Evolutionary conservation across 176 grass and related monocot species (phyloP), one percentile per base, ranked within the genome.

Genomic region (Musa acuminata): DNA sequence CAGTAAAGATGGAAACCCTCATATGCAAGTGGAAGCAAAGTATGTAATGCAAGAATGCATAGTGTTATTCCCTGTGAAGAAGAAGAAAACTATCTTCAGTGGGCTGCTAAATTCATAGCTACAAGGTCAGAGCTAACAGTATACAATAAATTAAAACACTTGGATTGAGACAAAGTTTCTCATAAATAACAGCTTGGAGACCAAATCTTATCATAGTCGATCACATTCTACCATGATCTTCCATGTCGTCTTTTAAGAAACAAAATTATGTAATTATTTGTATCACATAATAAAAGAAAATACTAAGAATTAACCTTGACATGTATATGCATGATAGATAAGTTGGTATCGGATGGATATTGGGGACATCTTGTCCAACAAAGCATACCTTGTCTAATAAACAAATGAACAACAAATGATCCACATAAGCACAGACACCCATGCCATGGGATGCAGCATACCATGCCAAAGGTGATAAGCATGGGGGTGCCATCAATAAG

Each of bases 21-120:
- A 49, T 98, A 98, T 66, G 94, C 74, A 80, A 98, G 85, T 83
- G 90, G 90, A 62, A 82, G 82, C 72, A 98, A 98, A 13, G 82
- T 80, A 82, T 89, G 84, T 67, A 98, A 29, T 77, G 85, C 75
- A 80, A 98, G 90, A 87, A 98, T 80, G 19, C 73, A 69, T 80
- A 89, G 80, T 75, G 87, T 85, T 75, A 93, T 51, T 6, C 80
- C 90, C 93, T 96, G 93, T 76, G 13, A 57, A 80, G n/a, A 63
- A 64, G 35, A 43, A 29, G 7, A 52, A 73, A 49, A 64, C 24
- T 51, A 16, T 80, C 24, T 48, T 20, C 52, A 57, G 65, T 29
- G 16, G 9, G 14, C 13, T 74, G 8, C 11, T 35, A 68, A n/a
- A 60, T 60, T n/a, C 1, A 21, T n/a, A 60, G 6, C 16, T 14